These are phyloP conservation scores for Diplodia corticola DNA, from an alignment of 2,329 filamentous ascomycete species.

Conservation along the genomic window DNA sequence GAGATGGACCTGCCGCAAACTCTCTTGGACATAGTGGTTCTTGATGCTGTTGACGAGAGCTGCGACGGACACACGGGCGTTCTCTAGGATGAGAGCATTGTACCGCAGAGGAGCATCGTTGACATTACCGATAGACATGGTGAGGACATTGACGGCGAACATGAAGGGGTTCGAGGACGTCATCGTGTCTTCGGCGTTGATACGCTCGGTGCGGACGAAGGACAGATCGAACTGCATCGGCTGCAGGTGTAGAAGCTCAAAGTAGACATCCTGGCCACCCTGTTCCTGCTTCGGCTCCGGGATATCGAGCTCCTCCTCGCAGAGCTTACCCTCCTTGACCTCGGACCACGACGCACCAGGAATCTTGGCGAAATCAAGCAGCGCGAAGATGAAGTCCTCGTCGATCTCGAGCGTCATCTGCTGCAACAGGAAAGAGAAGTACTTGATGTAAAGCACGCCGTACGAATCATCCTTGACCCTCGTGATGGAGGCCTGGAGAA, in stretches of 20 bases:
- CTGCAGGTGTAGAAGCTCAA: conserved; percentile 93
- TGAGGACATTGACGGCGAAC: conserved; percentile 98
- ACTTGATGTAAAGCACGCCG: conserved; percentile 97
- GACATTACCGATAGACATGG: conserved; percentile 98
- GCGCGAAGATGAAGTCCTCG: conserved; percentile 95
- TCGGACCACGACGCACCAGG: conserved; percentile 86
- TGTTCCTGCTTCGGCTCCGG: conserved; percentile 86
- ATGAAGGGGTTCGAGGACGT: conserved; percentile 88
- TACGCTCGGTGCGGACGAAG: conserved; percentile 92
- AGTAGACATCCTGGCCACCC: conserved; percentile 92
- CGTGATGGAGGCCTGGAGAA: conserved; percentile 86
- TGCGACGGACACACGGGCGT: conserved; percentile 84
- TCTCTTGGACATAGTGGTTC: conserved; percentile 96
- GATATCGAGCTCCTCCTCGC: conserved; percentile 85
- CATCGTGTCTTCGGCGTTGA: conserved; percentile 94
- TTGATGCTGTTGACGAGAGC: conserved; percentile 83
- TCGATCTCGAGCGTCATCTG: conserved; percentile 98
- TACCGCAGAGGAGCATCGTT: conserved; percentile 95
- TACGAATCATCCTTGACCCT: conserved; percentile 98
- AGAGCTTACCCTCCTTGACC: conserved; percentile 79
- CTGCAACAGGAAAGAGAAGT: conserved; percentile 88
- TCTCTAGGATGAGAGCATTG: conserved; percentile 92
- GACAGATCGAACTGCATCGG: conserved; percentile 98
- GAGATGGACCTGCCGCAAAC: conserved; percentile 93
- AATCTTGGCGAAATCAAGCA: conserved; percentile 92